Evolutionary conservation across 371 early-diverging fungal species (phyloP).

Genomic region (Mucor ambiguus): DNA sequence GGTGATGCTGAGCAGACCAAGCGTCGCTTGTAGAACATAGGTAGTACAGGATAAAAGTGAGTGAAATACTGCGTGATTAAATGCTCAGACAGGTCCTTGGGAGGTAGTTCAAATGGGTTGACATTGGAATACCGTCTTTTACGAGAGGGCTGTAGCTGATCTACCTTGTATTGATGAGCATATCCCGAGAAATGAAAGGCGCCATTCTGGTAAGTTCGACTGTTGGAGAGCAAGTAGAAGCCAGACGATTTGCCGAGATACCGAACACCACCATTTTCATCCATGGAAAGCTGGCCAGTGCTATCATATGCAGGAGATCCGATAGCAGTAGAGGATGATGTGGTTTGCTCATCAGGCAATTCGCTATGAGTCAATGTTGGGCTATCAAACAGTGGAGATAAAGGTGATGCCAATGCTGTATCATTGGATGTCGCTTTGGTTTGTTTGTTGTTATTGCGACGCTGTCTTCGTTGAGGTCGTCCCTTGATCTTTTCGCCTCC

Average conservation of each 20-base stretch:
- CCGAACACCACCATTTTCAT: conserved; percentile 47
- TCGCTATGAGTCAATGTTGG: conserved; percentile 16
- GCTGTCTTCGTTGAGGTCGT: conserved; percentile 39
- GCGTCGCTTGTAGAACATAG: conserved; percentile 49
- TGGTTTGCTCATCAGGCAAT: background rate
- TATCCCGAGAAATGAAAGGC: conserved; percentile 42
- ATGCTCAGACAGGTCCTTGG: conserved; percentile 57
- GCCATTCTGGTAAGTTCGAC: conserved; percentile 47
- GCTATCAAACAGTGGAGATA: conserved; percentile 14
- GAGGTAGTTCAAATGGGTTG: conserved; percentile 42
- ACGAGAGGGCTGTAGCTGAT: conserved; percentile 1
- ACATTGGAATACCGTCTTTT: conserved; percentile 10
- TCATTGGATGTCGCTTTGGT: background rate
- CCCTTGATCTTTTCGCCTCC: conserved; percentile 44
- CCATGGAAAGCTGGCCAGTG: conserved; percentile 45
- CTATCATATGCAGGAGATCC: conserved; percentile 25
- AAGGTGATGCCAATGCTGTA: background rate
- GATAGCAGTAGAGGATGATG: background rate
- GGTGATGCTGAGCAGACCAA: conserved; percentile 20
- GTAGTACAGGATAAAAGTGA: conserved; percentile 54
- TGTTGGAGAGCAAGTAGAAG: conserved; percentile 44
- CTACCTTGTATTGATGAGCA: conserved; percentile 18
- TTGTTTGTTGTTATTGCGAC: background rate
- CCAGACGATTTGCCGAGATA: conserved; percentile 54
- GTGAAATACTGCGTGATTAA: conserved; percentile 56